Percentiles rank a stretch among this genome's conserved stretches.
Evolutionary conservation across 495 filamentous ascomycete genomes (phyloP).

Genomic region (Neurospora cerealis): DNA sequence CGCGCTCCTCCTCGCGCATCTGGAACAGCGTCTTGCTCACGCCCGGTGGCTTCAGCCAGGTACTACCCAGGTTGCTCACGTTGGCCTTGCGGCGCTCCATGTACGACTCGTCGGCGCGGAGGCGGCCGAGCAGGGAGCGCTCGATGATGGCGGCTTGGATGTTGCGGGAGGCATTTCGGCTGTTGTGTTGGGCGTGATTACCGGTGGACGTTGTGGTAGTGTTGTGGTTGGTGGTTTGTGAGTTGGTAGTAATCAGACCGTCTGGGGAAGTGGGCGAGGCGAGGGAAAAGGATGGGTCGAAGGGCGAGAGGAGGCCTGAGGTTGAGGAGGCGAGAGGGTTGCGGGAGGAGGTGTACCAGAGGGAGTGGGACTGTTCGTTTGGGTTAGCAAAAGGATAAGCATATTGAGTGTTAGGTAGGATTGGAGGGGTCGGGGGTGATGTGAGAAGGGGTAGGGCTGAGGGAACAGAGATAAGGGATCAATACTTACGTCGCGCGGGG

Average conservation of each 20-base stretch:
- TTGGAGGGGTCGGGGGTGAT: not conserved
- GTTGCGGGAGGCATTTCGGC: conserved; percentile 3
- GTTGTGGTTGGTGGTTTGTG: conserved; percentile 18
- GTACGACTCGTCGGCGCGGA: conserved; percentile 58
- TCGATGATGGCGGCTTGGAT: conserved; percentile 22
- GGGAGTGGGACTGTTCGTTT: conserved; percentile 49
- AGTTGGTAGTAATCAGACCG: conserved; percentile 14
- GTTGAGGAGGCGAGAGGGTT: conserved; percentile 23
- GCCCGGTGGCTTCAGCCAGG: conserved; percentile 72
- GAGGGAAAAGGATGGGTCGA: conserved; percentile 14
- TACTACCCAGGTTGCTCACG: conserved; percentile 62
- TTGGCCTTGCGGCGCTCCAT: conserved; percentile 58
- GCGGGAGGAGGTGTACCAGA: conserved; percentile 57
- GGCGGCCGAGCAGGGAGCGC: conserved; percentile 46
- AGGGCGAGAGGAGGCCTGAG: conserved; percentile 7
- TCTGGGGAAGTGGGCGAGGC: conserved; percentile 1
- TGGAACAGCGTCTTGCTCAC: conserved; percentile 67
- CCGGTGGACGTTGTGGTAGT: not conserved
- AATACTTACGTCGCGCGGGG: conserved; percentile 59
- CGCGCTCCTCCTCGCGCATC: conserved; percentile 66
- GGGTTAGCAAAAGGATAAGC: conserved; percentile 4
- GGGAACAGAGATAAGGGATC: not conserved
- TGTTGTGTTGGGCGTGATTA: conserved; percentile 2
- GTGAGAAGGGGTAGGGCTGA: not conserved
- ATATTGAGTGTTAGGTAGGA: conserved; percentile 5